Base-by-base conservation (phyloP, 2,329 filamentous ascomycete species). In the Fusarium sp. region DNA sequence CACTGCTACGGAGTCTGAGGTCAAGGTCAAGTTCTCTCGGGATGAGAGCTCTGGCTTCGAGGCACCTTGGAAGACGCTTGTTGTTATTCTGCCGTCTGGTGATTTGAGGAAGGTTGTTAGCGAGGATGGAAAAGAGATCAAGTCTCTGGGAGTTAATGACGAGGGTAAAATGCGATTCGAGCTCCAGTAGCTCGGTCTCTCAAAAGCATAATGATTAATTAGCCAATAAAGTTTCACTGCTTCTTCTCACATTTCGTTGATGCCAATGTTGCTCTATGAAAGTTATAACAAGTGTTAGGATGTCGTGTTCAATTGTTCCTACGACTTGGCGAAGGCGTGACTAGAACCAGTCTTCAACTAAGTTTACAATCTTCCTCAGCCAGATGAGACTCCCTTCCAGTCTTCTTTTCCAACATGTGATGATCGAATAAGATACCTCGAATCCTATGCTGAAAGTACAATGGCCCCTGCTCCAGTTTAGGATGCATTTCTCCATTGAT, bases 11-110 rank as follows among this genome's bases (percentile, higher is more conserved):
- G 69, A 63, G 1, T 56, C 61, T 0, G 65, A 72, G 9, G 59
- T 81, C 16, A 61, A 60, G 30, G 72, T 81, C 11, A 63, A 66
- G 26, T 77, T 80, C 21, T 39, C 58, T 1, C 69, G 75, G 23
- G 71, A 79, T 19, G 79, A 81, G 41, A 61, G 54, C 3, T 76
- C 75, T 0, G 79, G 79, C 0, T 81, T 80, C 37, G 46, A 70
- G 18, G 75, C 79, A 0, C 77, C 76, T 3, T 81, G 79, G 80
- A 78, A 76, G 59, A 74, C 52, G 0, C 58, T 81, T 2, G 71
- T 72, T 5, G 58, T 80, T 5, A 65, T 80, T 2, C 67, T 81
- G 3, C 79, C 79, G 0, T 56, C 66, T 0, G 79, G 79, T 1
- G 80, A 81, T 53, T 14, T 39, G 7, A 50, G 62, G 9, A 41